Base-by-base conservation (phyloP, 176 grass and related monocot genomes). In the Olyra latifolia region DNA sequence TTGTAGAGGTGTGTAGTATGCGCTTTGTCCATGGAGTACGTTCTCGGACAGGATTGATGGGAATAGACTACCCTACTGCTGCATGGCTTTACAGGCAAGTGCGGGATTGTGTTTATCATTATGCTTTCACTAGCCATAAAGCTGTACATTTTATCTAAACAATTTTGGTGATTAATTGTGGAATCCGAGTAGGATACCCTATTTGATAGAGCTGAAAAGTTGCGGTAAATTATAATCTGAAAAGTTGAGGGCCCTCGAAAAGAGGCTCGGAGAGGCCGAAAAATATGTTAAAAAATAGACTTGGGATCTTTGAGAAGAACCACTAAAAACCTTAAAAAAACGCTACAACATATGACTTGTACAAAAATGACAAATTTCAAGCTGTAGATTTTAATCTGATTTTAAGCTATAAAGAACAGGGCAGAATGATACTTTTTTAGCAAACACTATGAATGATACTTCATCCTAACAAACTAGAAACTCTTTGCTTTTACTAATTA, bases 21-120 rank as follows among this genome's bases (percentile, higher is more conserved):
- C 87, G 92, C 20, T 98, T 95, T 89, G 90, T 98, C 23, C 93
- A 98, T 72, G 95, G 95, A 83, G 55, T 95, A 65, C 62, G 83
- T 79, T 79, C 90, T 22, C 80, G 84, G 19, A 95, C 88, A 74
- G 95, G 92, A 62, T 87, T 98, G 83, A 90, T 98, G 82, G 95
- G 95, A 84, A 93, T 98, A 73, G 88, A 98, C 62, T 98, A 95
- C 79, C 90, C 92, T 87, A 98, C 92, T 76, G 92, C 90, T 43
- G 45, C 43, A 71, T 98, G 95, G 92, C 89, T 98, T 87, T 94
- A 86, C 69, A 94, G 74, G 95, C 88, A 75, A 84, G 60, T 79
- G 22, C 15, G 7, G 53, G 23, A 17, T 7, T 61, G 17, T 23
- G 42, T 45, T 55, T 46, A 46, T 2, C n/a, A 9, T 72, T 44